phyloP scores from a whole-genome alignment of 805 yeast species.

The Teunomyces cretensis region DNA sequence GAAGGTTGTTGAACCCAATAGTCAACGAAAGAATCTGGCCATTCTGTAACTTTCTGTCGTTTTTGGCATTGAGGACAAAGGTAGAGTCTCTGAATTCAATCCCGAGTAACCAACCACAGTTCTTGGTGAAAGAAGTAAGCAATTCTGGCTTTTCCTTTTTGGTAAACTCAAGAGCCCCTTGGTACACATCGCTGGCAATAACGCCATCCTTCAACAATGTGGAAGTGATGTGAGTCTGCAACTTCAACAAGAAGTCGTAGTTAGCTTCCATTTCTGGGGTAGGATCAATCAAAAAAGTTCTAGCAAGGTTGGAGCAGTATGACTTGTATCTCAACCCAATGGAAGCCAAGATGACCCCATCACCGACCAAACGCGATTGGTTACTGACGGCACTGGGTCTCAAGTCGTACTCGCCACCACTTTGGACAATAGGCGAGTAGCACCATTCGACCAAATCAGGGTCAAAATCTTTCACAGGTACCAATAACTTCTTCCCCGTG shows the following conservation, averaged over 20 bases:
- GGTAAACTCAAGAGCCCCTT: slow-evolving; percentile 59
- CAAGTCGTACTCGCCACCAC: slow-evolving; percentile 82
- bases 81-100: slow-evolving; percentile 83
- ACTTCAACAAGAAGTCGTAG: slow-evolving; percentile 70
- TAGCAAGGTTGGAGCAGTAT: slow-evolving; percentile 83
- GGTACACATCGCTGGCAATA: slow-evolving; percentile 65
- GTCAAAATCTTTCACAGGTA: slow-evolving; percentile 59
- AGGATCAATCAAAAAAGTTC: slow-evolving; percentile 91
- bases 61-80: slow-evolving; percentile 70
- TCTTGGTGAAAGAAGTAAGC: slow-evolving; percentile 63
- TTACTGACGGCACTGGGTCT: slow-evolving; percentile 80
- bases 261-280: slow-evolving; percentile 72
- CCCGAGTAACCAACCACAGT: slow-evolving; percentile 87
- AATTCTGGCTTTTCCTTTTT: slow-evolving; percentile 61
- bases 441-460: slow-evolving; percentile 86
- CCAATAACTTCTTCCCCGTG: slow-evolving; percentile 58
- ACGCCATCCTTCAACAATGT: slow-evolving; percentile 63
- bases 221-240: slow-evolving; percentile 65
- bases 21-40: slow-evolving; percentile 76
- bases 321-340: slow-evolving; percentile 84
- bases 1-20: slow-evolving; percentile 71
- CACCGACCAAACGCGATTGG: slow-evolving; percentile 58
- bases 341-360: slow-evolving; percentile 78
- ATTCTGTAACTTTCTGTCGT: slow-evolving; percentile 62
- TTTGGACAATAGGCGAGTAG: slow-evolving; percentile 85